Evolutionary conservation across 768 basidiomycete genomes (phyloP).

Genomic region (Amyloporia xantha): DNA sequence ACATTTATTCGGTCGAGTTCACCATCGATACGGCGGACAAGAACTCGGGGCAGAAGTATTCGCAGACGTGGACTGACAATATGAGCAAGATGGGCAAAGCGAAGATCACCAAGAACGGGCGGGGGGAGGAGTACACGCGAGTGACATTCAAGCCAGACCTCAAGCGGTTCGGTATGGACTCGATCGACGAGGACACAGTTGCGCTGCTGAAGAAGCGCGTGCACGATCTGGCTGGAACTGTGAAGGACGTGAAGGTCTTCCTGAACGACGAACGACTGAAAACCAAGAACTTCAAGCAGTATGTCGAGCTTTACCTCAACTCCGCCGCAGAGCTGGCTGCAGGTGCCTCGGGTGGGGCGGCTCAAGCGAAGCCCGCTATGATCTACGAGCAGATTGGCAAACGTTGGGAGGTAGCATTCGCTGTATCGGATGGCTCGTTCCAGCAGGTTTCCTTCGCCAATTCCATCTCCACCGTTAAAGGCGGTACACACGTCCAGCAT

Average conservation of each 20-base stretch:
- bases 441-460: constrained; percentile 98
- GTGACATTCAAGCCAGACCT: constrained; percentile 94
- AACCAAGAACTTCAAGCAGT: constrained; percentile 94
- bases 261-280: constrained; percentile 89
- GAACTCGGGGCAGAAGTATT: constrained; percentile 81
- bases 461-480: constrained; percentile 93
- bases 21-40: constrained; percentile 94
- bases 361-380: constrained; percentile 65
- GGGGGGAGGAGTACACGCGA: constrained; percentile 84
- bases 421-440: constrained; percentile 86
- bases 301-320: constrained; percentile 88
- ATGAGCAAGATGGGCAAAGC: constrained; percentile 84
- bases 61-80: constrained; percentile 90
- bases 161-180: constrained; percentile 83
- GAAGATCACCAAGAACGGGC: constrained; percentile 89
- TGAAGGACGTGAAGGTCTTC: constrained; percentile 88
- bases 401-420: constrained; percentile 95
- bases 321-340: constrained; percentile 66
- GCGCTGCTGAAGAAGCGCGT: constrained; percentile 89
- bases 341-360: constrained; percentile 72
- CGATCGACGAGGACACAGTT: constrained; percentile 87
- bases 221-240: constrained; percentile 95
- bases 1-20: constrained; percentile 97
- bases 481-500: constrained; percentile 85
- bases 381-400: constrained; percentile 75